Conservation (phyloP, 2,329 filamentous ascomycete genomes). For the Penicillium capsulatum region DNA sequence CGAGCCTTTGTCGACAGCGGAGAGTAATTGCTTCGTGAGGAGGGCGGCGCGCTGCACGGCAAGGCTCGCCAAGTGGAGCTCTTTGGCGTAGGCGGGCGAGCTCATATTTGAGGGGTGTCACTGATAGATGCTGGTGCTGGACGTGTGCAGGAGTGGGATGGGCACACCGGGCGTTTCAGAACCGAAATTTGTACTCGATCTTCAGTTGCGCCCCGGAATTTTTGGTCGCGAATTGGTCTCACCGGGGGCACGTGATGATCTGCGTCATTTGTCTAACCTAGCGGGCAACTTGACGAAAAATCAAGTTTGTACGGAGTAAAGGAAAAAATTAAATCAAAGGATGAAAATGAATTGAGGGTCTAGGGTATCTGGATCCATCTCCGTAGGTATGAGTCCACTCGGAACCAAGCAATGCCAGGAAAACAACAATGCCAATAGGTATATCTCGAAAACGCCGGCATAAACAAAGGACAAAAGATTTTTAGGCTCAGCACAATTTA, state of each 20-base stretch:
- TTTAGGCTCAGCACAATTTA: conserved; percentile 11
- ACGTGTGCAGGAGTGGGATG: neutral
- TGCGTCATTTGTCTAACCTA: too few relatives aligned
- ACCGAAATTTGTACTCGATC: too few relatives aligned
- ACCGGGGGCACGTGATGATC: too few relatives aligned
- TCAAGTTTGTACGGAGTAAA: neutral
- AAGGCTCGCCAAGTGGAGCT: conserved; percentile 37
- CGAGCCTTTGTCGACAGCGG: conserved; percentile 47
- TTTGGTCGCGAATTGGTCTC: neutral
- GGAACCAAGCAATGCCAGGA: conserved; percentile 2
- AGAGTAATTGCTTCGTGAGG: conserved; percentile 54
- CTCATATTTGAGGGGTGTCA: conserved; percentile 21
- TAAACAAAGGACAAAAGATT: neutral
- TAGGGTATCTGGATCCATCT: neutral
- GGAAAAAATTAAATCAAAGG: neutral
- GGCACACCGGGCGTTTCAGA: too few relatives aligned
- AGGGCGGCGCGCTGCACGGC: conserved; percentile 55
- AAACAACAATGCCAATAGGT: conserved; percentile 15
- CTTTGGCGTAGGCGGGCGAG: conserved; percentile 30
- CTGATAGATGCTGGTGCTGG: neutral
- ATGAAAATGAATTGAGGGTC: neutral
- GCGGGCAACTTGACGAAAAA: neutral
- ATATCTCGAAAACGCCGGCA: conserved; percentile 21
- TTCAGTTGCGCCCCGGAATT: too few relatives aligned
- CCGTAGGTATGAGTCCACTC: neutral